Percentiles rank a stretch among this genome's conserved stretches.
These are phyloP conservation scores for Lecanicillium sp. DNA, from an alignment of 2,329 filamentous ascomycete species.

Conservation along the genomic window DNA sequence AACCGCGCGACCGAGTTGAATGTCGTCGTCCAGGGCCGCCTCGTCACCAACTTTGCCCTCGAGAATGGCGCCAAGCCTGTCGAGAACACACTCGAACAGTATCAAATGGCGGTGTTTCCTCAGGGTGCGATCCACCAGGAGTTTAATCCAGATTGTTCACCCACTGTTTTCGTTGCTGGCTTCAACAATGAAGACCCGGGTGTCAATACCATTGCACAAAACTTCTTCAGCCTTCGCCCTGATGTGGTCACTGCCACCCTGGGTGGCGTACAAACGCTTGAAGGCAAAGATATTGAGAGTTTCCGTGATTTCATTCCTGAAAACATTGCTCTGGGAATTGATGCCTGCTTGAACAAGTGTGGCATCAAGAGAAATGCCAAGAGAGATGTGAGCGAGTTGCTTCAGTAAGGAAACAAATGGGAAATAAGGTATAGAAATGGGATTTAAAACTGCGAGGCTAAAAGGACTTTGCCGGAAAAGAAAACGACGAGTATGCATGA, in stretches of 20 bases:
- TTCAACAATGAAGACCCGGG: constrained; percentile 39
- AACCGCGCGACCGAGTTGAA: constrained; percentile 39
- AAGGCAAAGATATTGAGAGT: constrained; percentile 30
- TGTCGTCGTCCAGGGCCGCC: constrained; percentile 33
- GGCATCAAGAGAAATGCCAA: constrained; percentile 27
- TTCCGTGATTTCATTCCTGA: constrained; percentile 33
- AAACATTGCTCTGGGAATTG: constrained; percentile 42
- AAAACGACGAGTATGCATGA: no score
- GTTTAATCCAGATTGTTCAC: constrained; percentile 41
- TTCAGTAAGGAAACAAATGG: no score
- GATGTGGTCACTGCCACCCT: constrained; percentile 30
- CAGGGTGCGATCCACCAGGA: constrained; percentile 41
- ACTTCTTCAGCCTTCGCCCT: constrained; percentile 32
- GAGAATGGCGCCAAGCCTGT: constrained; percentile 33
- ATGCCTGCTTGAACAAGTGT: constrained; percentile 41
- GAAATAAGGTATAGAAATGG: no score
- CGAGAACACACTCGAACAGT: constrained; percentile 26
- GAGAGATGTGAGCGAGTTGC: constrained; percentile 18
- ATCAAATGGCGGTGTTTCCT: constrained; percentile 40
- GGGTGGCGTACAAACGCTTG: constrained; percentile 25
- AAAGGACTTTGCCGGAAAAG: no score
- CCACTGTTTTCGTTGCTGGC: constrained; percentile 38
- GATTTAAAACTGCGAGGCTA: no score
- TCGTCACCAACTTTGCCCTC: constrained; percentile 34
- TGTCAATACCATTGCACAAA: constrained; percentile 35